Evolutionary conservation across 164 flowering plant genomes (phyloP).

Genomic region (Tetrastigma voinierianum): DNA sequence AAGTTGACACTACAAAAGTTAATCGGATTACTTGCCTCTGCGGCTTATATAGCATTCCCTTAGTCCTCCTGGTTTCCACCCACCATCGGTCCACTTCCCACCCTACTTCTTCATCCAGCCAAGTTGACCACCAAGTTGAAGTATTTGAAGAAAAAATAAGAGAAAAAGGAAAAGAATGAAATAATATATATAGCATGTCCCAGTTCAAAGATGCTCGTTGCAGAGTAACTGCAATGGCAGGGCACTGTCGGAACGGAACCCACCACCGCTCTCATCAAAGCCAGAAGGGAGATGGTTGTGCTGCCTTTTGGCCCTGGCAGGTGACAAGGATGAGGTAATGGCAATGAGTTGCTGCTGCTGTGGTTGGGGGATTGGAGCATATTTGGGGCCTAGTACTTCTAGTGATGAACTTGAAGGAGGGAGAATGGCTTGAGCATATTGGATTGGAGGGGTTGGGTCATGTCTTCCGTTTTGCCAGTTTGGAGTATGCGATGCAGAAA

Average conservation of each 20-base stretch:
- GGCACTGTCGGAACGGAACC: conserved; percentile 27
- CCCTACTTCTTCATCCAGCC: neutral
- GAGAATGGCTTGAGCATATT: conserved; percentile 15
- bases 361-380: conserved; percentile 20
- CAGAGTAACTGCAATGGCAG: conserved; percentile 45
- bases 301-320: conserved; percentile 26
- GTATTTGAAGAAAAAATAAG: neutral
- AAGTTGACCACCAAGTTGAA: neutral
- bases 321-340: conserved; percentile 22
- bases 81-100: neutral
- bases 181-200: neutral
- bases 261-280: conserved; percentile 34
- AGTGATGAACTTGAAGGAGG: conserved; percentile 29
- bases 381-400: conserved; percentile 33
- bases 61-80: too few relatives aligned
- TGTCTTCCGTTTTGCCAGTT: conserved; percentile 43
- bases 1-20: neutral
- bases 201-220: conserved; percentile 31
- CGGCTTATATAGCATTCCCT: too few relatives aligned
- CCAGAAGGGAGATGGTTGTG: conserved; percentile 28
- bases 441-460: conserved; percentile 24
- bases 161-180: conserved; percentile 7
- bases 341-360: conserved; percentile 39
- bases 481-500: conserved; percentile 19
- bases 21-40: neutral